These are phyloP conservation scores for Aspergillus tanneri DNA, from an alignment of 2,329 filamentous ascomycete species.

Conservation along the genomic window DNA sequence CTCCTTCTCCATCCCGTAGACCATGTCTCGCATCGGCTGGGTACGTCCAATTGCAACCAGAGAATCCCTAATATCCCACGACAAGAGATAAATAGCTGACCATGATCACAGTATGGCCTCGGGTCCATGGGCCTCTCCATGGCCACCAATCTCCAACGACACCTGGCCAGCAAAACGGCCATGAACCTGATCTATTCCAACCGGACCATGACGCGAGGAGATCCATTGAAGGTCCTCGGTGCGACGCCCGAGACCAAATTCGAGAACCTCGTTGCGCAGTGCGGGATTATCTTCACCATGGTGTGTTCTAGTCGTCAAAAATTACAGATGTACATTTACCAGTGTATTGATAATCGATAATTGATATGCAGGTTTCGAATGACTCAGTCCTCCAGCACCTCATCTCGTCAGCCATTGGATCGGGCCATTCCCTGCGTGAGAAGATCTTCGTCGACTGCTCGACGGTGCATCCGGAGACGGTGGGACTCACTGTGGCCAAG, in stretches of 20 bases:
- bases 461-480: conserved; percentile 76
- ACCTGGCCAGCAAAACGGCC: conserved; percentile 35
- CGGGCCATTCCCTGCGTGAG: conserved; percentile 51
- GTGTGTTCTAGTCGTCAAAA: conserved; percentile 16
- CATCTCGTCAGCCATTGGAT: conserved; percentile 26
- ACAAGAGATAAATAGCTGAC: neutral
- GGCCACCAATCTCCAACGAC: conserved; percentile 45
- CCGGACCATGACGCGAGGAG: conserved; percentile 42
- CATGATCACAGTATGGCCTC: conserved; percentile 39
- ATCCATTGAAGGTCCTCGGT: conserved; percentile 37
- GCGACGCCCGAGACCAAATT: conserved; percentile 34
- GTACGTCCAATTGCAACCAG: conserved; percentile 18
- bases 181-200: conserved; percentile 41
- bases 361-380: conserved; percentile 36
- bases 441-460: conserved; percentile 87
- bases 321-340: no score
- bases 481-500: conserved; percentile 32
- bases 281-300: conserved; percentile 43
- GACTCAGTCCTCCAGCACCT: conserved; percentile 40
- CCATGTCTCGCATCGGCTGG: conserved; percentile 39
- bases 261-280: conserved; percentile 36
- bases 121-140: conserved; percentile 49
- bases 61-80: neutral
- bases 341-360: no score
- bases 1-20: neutral